Percentiles rank a stretch among this genome's conserved stretches.
Conservation (phyloP, 2,329 filamentous ascomycete genomes). For the Phoma sp. region DNA sequence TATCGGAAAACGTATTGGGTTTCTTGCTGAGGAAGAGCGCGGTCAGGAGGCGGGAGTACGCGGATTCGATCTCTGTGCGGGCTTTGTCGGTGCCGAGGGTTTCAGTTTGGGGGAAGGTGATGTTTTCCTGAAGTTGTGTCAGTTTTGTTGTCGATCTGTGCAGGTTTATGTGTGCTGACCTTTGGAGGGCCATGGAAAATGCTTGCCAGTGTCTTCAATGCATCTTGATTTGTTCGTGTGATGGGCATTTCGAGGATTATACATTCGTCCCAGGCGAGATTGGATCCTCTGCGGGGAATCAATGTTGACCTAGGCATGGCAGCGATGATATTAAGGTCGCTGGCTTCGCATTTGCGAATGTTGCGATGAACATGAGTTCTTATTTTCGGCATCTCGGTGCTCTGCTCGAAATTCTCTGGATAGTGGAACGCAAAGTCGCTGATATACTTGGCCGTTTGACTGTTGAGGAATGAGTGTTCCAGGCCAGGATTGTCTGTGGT, state of each 20-base stretch:
- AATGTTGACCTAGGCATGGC: constrained; percentile 62
- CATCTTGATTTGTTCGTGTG: constrained; percentile 59
- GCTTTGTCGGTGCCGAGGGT: constrained; percentile 28
- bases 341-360: constrained; percentile 60
- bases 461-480: constrained; percentile 60
- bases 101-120: constrained; percentile 46
- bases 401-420: constrained; percentile 60
- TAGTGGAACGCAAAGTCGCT: constrained; percentile 62
- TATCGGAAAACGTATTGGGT: constrained; percentile 58
- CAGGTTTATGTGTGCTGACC: constrained; percentile 7
- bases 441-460: constrained; percentile 63
- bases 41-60: constrained; percentile 61
- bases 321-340: constrained; percentile 63
- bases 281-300: constrained; percentile 50
- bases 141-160: background rate
- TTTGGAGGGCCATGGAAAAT: constrained; percentile 61
- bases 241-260: constrained; percentile 59
- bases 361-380: constrained; percentile 55
- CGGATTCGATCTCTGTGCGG: constrained; percentile 54
- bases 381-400: constrained; percentile 52
- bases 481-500: constrained; percentile 57
- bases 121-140: constrained; percentile 28
- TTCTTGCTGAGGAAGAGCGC: constrained; percentile 60
- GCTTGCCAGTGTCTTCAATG: constrained; percentile 60
- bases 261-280: constrained; percentile 44